A percentile compares a stretch with the other conserved stretches of the same genome.
Conservation (phyloP, 176 grass and related monocot species). For the Eleusine indica region DNA sequence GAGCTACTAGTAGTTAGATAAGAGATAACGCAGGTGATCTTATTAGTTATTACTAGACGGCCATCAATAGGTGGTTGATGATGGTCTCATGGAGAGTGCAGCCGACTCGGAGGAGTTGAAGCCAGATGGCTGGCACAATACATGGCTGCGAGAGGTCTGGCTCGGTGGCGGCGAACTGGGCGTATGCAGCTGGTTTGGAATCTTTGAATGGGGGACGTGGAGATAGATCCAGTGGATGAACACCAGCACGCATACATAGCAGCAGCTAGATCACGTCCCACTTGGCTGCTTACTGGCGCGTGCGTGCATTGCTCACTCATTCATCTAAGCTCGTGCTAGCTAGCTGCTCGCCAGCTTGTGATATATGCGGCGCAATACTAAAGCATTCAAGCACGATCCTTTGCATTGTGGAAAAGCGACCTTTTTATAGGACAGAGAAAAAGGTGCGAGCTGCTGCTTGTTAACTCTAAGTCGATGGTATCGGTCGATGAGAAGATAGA, state of each 20-base stretch:
- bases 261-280: slow-evolving; percentile 23
- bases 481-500: background rate
- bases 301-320: background rate
- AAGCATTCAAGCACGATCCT: background rate
- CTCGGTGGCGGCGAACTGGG: background rate
- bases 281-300: background rate
- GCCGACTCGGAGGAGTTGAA: background rate
- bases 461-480: background rate
- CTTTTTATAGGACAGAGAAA: background rate
- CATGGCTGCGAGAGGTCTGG: background rate
- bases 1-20: background rate
- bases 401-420: background rate
- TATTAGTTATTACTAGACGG: no score
- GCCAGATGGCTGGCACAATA: slow-evolving; percentile 8
- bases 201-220: background rate
- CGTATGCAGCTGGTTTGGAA: background rate
- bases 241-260: background rate
- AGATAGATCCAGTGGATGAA: background rate
- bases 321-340: background rate
- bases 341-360: background rate
- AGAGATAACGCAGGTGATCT: background rate
- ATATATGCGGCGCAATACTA: background rate
- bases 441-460: background rate
- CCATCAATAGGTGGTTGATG: background rate
- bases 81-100: background rate